A percentile compares a stretch with the other conserved stretches of the same genome.
phyloP scores from a whole-genome alignment of 225 moss, liverwort and hornwort genomes.

The Polytrichum formosum region DNA sequence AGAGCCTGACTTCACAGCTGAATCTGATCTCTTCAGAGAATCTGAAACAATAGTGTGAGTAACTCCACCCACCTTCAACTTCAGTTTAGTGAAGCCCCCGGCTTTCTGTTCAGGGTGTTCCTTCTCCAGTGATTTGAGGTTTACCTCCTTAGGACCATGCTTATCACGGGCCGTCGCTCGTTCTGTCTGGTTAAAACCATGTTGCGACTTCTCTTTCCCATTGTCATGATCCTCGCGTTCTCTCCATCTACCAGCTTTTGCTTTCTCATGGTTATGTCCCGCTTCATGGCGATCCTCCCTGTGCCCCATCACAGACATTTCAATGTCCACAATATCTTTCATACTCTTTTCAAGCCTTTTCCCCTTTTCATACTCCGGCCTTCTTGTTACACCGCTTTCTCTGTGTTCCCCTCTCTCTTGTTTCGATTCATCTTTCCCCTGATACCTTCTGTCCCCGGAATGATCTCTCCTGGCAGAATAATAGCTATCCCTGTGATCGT shows the following conservation, averaged over 20 bases:
- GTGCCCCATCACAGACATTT: slow-evolving; percentile 36
- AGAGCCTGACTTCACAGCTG: slow-evolving; percentile 10
- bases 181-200: slow-evolving; percentile 29
- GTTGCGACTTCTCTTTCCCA: slow-evolving; percentile 38
- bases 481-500: slow-evolving; percentile 41
- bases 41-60: slow-evolving; percentile 64
- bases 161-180: slow-evolving; percentile 28
- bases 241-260: slow-evolving; percentile 28
- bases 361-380: slow-evolving; percentile 40
- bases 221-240: slow-evolving; percentile 42
- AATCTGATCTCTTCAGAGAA: slow-evolving; percentile 37
- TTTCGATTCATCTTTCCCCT: slow-evolving; percentile 34
- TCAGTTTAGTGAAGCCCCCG: slow-evolving; percentile 61
- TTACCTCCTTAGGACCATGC: slow-evolving; percentile 27
- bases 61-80: slow-evolving; percentile 73
- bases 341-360: slow-evolving; percentile 74
- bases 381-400: slow-evolving; percentile 38
- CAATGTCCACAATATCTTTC: slow-evolving; percentile 77
- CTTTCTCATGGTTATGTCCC: slow-evolving; percentile 38
- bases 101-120: slow-evolving; percentile 29
- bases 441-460: slow-evolving; percentile 33
- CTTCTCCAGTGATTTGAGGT: slow-evolving; percentile 28
- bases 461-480: slow-evolving; percentile 44
- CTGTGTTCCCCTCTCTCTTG: slow-evolving; percentile 48
- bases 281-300: slow-evolving; percentile 40